A percentile compares a stretch with the other conserved stretches of the same genome.
Evolutionary conservation across 495 filamentous ascomycete species (phyloP).

Genomic region (Aspergillus nanangensis): DNA sequence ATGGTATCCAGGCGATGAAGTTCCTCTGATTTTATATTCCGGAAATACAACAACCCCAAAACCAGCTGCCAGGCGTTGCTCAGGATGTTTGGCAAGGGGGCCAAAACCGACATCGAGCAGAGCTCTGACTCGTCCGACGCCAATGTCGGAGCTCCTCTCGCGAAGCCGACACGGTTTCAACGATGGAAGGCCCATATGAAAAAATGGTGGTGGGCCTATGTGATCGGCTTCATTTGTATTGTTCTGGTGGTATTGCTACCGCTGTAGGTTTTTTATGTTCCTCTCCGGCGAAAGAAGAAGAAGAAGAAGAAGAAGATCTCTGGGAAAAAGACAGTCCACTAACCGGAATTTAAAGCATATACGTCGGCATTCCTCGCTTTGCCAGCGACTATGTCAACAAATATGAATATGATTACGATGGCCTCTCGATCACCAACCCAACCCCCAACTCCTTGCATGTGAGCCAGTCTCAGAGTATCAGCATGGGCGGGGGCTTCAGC

Average conservation of each 20-base stretch:
- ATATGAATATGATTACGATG: constrained; percentile 19
- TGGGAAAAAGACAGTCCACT: too few species aligned
- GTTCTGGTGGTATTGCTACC: constrained; percentile 22
- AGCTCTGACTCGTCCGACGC: constrained; percentile 11
- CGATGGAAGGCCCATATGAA: constrained; percentile 26
- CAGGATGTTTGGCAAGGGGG: constrained; percentile 12
- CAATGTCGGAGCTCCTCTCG: neutral
- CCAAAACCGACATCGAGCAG: constrained; percentile 18
- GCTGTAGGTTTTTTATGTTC: constrained; percentile 20
- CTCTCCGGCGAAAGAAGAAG: too few species aligned
- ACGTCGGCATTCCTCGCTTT: constrained; percentile 26
- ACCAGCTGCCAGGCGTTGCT: too few species aligned
- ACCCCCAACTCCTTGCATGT: constrained; percentile 20
- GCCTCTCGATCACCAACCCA: constrained; percentile 21
- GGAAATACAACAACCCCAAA: too few species aligned
- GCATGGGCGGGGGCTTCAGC: constrained; percentile 20
- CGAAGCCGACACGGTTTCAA: constrained; percentile 19
- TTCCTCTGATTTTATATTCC: too few species aligned
- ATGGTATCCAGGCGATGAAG: too few species aligned
- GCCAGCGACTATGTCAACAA: constrained; percentile 26
- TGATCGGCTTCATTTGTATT: constrained; percentile 15
- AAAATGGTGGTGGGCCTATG: constrained; percentile 28
- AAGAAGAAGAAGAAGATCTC: too few species aligned
- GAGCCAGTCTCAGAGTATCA: constrained; percentile 13
- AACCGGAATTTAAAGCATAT: constrained; percentile 11